Conservation (phyloP, 169 alveolate species). For the Plasmodium inui region DNA sequence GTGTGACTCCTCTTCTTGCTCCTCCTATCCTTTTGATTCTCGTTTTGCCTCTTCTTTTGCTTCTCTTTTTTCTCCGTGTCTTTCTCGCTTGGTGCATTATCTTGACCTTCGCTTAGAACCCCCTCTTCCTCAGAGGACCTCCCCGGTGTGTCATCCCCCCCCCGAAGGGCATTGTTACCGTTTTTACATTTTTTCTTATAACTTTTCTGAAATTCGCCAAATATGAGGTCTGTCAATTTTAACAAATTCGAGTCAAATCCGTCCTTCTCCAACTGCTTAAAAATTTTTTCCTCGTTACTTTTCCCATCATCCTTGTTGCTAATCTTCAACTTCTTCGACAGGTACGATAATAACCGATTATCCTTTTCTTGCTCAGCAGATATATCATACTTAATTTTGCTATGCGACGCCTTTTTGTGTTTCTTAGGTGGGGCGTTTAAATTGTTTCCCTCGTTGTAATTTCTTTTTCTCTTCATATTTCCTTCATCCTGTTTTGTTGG, state of each 20-base stretch:
- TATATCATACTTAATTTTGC: constrained; percentile 23
- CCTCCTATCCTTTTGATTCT: too few relatives aligned
- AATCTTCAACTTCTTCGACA: constrained; percentile 66
- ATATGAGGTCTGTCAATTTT: constrained; percentile 57
- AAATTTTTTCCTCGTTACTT: constrained; percentile 73
- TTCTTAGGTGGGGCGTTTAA: constrained; percentile 15
- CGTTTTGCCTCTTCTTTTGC: constrained; percentile 13
- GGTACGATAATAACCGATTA: constrained; percentile 75
- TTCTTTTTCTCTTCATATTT: constrained; percentile 10
- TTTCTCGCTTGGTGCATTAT: background rate
- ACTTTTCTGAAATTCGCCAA: constrained; percentile 54
- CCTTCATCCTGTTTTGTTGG: background rate
- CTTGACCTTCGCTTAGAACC: background rate
- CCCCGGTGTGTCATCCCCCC: background rate
- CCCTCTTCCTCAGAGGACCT: background rate
- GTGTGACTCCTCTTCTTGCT: background rate
- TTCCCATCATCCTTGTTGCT: constrained; percentile 20
- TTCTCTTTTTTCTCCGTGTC: constrained; percentile 14
- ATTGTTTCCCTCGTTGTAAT: background rate
- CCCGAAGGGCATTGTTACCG: background rate
- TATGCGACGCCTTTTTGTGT: background rate
- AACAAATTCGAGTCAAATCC: constrained; percentile 66
- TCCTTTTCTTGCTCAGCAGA: constrained; percentile 75
- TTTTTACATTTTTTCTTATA: background rate
- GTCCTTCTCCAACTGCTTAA: constrained; percentile 60